Percentiles rank a stretch among this genome's conserved stretches.
phyloP scores from a whole-genome alignment of 345 rosid species.

The Pugionium cornutum region DNA sequence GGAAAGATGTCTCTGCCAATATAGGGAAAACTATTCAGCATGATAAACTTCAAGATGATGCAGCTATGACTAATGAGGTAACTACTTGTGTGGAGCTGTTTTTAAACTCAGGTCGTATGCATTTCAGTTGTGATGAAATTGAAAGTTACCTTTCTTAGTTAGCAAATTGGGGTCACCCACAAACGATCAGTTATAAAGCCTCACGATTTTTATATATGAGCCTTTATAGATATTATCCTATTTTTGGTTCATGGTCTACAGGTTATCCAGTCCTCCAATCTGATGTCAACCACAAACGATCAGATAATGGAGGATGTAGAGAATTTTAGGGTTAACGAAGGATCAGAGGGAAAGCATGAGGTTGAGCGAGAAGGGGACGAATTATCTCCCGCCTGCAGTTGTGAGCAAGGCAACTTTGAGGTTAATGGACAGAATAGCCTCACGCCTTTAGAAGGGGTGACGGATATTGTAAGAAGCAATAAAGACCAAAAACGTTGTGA shows the following conservation, averaged over 20 bases:
- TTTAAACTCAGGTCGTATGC: conserved; percentile 10
- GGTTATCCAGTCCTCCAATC: conserved; percentile 53
- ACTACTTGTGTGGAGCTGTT: conserved; percentile 31
- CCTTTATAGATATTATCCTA: not conserved
- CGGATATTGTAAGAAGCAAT: conserved; percentile 52
- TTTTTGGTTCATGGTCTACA: conserved; percentile 39
- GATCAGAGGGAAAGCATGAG: conserved; percentile 52
- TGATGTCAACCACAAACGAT: conserved; percentile 50
- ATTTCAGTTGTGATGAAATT: conserved; percentile 2
- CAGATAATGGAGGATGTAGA: conserved; percentile 45
- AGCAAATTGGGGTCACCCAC: no score
- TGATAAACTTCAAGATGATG: conserved; percentile 47
- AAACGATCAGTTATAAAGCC: no score
- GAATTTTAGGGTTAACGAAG: conserved; percentile 49
- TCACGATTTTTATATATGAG: conserved; percentile 8
- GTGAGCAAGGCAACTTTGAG: conserved; percentile 75
- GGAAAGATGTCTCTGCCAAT: conserved; percentile 40
- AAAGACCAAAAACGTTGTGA: conserved; percentile 47
- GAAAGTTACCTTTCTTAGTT: not conserved
- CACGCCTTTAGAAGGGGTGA: conserved; percentile 49
- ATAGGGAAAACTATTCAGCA: conserved; percentile 23
- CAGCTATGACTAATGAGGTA: conserved; percentile 54
- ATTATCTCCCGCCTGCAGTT: conserved; percentile 79
- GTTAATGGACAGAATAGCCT: conserved; percentile 58
- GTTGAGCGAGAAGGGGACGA: conserved; percentile 94